phyloP scores from a whole-genome alignment of 495 filamentous ascomycete species.

The Penicillium lagena region DNA sequence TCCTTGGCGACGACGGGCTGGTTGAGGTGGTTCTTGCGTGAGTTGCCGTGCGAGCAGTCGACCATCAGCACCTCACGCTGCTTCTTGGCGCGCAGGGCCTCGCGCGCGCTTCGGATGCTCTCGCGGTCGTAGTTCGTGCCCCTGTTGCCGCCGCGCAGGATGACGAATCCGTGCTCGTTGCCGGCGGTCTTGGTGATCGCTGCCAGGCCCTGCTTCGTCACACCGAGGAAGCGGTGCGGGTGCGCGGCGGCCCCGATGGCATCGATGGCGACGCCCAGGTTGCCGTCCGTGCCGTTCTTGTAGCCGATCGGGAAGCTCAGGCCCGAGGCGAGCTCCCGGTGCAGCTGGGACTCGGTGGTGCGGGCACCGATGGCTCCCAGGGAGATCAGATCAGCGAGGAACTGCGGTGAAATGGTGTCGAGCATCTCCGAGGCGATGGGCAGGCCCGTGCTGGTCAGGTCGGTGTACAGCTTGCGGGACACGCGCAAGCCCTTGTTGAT shows the following conservation, averaged over 20 bases:
- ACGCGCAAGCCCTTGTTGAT: slow-evolving; percentile 98
- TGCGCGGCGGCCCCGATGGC: slow-evolving; percentile 88
- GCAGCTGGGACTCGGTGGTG: slow-evolving; percentile 95
- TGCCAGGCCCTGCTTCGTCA: slow-evolving; percentile 96
- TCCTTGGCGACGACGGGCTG: slow-evolving; percentile 86
- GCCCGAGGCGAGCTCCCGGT: slow-evolving; percentile 93
- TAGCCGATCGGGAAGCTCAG: slow-evolving; percentile 97
- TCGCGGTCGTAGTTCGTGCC: slow-evolving; percentile 94
- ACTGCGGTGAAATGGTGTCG: slow-evolving; percentile 96
- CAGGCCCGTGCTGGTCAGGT: slow-evolving; percentile 79
- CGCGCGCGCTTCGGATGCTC: slow-evolving; percentile 70
- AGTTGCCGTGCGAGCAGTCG: slow-evolving; percentile 88
- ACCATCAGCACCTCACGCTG: slow-evolving; percentile 92
- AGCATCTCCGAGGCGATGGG: slow-evolving; percentile 97
- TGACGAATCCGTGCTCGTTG: slow-evolving; percentile 96
- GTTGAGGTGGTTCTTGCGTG: slow-evolving; percentile 64
- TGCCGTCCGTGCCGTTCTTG: slow-evolving; percentile 99
- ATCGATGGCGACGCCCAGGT: slow-evolving; percentile 88
- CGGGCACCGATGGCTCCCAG: slow-evolving; percentile 93
- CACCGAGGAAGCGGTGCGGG: slow-evolving; percentile 96
- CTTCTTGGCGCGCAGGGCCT: slow-evolving; percentile 75
- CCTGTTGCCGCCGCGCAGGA: slow-evolving; percentile 81
- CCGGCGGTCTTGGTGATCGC: slow-evolving; percentile 89
- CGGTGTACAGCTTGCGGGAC: slow-evolving; percentile 80
- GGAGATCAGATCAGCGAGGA: slow-evolving; percentile 90